Evolutionary conservation across 768 basidiomycete species (phyloP).

Genomic region (Kwoniella europaea): DNA sequence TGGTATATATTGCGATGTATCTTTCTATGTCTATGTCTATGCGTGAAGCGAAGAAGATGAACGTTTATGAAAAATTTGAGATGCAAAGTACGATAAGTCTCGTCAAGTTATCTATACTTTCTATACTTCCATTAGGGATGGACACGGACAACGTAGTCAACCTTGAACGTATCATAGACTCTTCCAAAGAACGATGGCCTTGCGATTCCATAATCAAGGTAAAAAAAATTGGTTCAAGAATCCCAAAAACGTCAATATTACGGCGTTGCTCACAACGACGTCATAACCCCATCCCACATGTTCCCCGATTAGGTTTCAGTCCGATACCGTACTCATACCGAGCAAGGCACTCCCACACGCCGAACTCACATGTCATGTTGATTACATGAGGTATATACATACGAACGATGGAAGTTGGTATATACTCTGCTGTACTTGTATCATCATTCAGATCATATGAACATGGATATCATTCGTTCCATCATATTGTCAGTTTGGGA

Average conservation of each 20-base stretch:
- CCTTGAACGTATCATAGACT: too few species aligned
- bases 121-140: too few species aligned
- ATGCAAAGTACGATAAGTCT: too few species aligned
- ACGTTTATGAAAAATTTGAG: too few species aligned
- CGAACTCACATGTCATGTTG: too few species aligned
- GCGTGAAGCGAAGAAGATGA: too few species aligned
- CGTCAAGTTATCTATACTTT: too few species aligned
- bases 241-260: constrained; percentile 11
- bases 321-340: background rate
- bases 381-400: background rate
- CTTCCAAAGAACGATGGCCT: background rate
- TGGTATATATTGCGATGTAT: too few species aligned
- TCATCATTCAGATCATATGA: background rate
- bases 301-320: background rate
- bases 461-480: background rate
- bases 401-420: background rate
- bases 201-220: background rate
- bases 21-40: background rate
- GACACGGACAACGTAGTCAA: background rate
- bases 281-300: background rate
- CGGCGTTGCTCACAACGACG: constrained; percentile 6
- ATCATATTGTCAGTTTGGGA: background rate
- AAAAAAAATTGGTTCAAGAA: background rate
- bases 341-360: background rate
- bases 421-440: background rate